Evolutionary conservation across 208 protist genomes (phyloP), one percentile per base, ranked within the genome.

Genomic region (Wallacemonas collosoma): DNA sequence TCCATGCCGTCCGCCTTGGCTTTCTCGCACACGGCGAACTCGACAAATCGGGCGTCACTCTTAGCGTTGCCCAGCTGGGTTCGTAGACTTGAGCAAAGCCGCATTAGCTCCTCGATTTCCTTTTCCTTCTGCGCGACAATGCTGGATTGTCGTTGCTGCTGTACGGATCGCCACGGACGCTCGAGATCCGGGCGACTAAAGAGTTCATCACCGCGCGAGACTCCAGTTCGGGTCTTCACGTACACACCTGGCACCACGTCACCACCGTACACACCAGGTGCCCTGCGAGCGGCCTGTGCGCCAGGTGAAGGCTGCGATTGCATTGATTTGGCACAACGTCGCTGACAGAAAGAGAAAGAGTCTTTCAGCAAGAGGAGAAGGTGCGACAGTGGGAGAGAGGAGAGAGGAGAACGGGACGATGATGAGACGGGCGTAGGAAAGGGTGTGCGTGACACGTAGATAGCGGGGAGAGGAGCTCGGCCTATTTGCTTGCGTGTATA

Each of bases 31-130:
- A 88, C 47, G 3, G 82, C 72, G 77, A 79, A 95, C 75, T 97
- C 86, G 5, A 90, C 26, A 62, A 82, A 88, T 54, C 85, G 83
- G n/a, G 79, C 67, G 63, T 95, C 89, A 63, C 85, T 87, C 53
- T 84, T 82, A 0, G 80, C 86, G 74, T 94, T 97, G 51, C 89
- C 86, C 1, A 97, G 80, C 60, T 97, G 81, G 3, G 87, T 94
- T 35, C 90, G 80, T 45, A 97, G 77, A 48, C 72, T 79, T 0
- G 89, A 94, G 73, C 87, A 95, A 72, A 88, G 80, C 11, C 87
- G 87, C 79, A 93, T 77, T n/a, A 95, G 79, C 67, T 87, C 81
- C 75, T 97, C 93, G 71, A 97, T 95, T 67, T 97, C 93, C 62
- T 94, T 86, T 55, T 97, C 90, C 78, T 93, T 97, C 56, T 93